These are phyloP conservation scores for Penicillium sp. DNA, from an alignment of 2,329 filamentous ascomycete species.

Conservation along the genomic window DNA sequence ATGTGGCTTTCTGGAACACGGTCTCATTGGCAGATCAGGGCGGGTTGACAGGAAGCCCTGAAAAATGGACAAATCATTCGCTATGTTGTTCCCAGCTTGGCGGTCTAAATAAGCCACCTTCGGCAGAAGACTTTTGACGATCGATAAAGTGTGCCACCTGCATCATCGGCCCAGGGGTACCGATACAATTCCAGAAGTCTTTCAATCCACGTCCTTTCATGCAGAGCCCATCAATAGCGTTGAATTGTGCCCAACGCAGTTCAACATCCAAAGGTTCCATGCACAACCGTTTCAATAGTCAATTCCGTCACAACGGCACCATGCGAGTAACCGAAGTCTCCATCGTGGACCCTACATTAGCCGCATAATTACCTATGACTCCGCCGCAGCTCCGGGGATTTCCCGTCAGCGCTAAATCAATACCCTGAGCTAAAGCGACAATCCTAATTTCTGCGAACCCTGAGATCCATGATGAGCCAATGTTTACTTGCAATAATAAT, in stretches of 20 bases:
- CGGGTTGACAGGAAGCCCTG: background rate
- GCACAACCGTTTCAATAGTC: background rate
- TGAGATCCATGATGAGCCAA: background rate
- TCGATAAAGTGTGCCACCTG: background rate
- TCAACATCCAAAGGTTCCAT: background rate
- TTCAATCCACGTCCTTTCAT: background rate
- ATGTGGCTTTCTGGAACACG: background rate
- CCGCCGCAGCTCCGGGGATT: background rate
- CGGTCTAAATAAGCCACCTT: background rate
- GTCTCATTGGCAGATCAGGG: background rate
- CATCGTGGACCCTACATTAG: background rate
- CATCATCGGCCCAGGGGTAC: conserved; percentile 1
- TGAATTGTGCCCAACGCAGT: background rate
- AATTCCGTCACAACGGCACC: background rate
- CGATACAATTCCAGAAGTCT: too few relatives aligned
- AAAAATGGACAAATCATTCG: background rate
- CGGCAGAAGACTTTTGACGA: background rate
- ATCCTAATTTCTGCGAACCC: conserved; percentile 10
- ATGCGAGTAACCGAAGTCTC: background rate
- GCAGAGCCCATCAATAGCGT: background rate
- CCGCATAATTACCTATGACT: background rate
- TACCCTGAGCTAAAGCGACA: background rate
- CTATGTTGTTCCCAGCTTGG: background rate
- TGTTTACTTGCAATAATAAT: background rate
- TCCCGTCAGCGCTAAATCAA: background rate